A percentile compares a stretch with the other conserved stretches of the same genome.
These are phyloP conservation scores for Dysphania ambrosioides DNA, from an alignment of 148 eudicot species.

Conservation along the genomic window DNA sequence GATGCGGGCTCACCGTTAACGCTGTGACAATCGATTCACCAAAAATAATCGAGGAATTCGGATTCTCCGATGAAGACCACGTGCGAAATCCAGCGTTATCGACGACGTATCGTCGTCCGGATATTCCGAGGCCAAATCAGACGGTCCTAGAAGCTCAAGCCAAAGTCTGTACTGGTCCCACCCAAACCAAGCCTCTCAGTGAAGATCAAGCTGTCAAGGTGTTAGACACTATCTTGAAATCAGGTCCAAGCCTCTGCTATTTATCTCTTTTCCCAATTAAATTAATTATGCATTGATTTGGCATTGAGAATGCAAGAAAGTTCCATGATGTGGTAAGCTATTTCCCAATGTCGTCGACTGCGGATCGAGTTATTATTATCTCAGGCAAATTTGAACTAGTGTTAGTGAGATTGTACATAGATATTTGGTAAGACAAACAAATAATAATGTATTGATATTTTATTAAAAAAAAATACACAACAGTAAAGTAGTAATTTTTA, in stretches of 20 bases:
- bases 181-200: constrained; percentile 71
- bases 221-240: constrained; percentile 68
- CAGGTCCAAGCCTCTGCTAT: constrained; percentile 37
- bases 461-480: too few species aligned
- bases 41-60: constrained; percentile 20
- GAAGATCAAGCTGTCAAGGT: constrained; percentile 77
- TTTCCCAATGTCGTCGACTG: not conserved
- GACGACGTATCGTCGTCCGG: constrained; percentile 53
- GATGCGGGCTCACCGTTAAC: constrained; percentile 28
- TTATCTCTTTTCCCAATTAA: not conserved
- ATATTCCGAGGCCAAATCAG: constrained; percentile 56
- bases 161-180: constrained; percentile 93
- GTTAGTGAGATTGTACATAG: too few species aligned
- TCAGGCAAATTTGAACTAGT: too few species aligned
- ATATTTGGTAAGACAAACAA: too few species aligned
- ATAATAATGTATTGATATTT: too few species aligned
- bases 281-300: too few species aligned
- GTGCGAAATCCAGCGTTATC: constrained; percentile 62
- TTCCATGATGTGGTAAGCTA: not conserved
- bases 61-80: constrained; percentile 25
- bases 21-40: constrained; percentile 43
- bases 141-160: constrained; percentile 87
- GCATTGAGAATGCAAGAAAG: not conserved
- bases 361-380: too few species aligned
- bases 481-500: too few species aligned